A percentile compares a stretch with the other conserved stretches of the same genome.
Evolutionary conservation across 805 yeast species (phyloP).

Genomic region (Saccharomycopsis fermentans): DNA sequence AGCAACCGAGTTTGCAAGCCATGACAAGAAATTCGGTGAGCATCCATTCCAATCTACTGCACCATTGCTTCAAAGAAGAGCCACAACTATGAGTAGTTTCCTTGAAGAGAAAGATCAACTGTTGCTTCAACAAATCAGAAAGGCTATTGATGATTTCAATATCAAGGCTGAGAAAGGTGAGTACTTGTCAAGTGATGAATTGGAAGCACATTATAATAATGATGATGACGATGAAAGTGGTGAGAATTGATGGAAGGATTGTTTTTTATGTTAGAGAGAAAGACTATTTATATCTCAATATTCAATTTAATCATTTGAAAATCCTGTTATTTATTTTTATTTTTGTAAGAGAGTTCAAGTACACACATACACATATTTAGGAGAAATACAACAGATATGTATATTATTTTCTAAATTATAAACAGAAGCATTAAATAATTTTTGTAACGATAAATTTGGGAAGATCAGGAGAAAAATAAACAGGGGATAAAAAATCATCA

Average conservation of each 20-base stretch:
- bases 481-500: neutral
- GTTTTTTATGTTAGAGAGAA: too few species aligned
- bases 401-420: too few species aligned
- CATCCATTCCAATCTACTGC: neutral
- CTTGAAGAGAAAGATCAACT: conserved; percentile 21
- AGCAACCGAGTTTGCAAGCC: neutral
- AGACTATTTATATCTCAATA: neutral
- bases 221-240: conserved; percentile 11
- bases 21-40: neutral
- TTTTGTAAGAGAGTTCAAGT: too few species aligned
- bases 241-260: too few species aligned
- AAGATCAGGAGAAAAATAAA: too few species aligned
- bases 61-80: conserved; percentile 19
- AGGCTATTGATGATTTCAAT: conserved; percentile 30
- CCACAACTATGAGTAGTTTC: conserved; percentile 4
- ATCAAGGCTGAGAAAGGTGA: conserved; percentile 23
- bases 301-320: neutral
- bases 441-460: too few species aligned
- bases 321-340: too few species aligned
- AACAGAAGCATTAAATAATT: too few species aligned
- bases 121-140: conserved; percentile 33
- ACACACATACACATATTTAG: too few species aligned
- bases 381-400: too few species aligned
- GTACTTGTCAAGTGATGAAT: conserved; percentile 43
- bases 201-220: conserved; percentile 34